Evolutionary conservation across 2,329 filamentous ascomycete genomes (phyloP), one percentile per base, ranked within the genome.

Genomic region (Blumeriella jaapii): DNA sequence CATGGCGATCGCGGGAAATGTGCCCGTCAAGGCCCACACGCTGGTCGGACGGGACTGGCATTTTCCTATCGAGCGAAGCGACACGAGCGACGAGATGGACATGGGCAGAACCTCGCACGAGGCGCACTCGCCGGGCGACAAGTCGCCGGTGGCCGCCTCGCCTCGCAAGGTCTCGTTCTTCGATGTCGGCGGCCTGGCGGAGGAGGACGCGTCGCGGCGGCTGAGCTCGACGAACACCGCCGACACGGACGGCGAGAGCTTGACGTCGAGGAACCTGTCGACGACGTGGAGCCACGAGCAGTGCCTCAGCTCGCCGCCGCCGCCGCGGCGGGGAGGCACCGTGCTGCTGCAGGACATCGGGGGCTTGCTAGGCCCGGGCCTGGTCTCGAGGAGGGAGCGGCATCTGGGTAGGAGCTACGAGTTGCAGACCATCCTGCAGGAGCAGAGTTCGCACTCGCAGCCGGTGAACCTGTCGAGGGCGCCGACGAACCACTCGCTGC

Each of bases 151-250:
- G 7, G 48, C 54, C n/a, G 65, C 65, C 1, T 67, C 72, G 4
- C n/a, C n/a, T n/a, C 64, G 70, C 4, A 66, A 69, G 29, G 73
- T 91, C 4, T 84, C 82, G 0, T 89, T 94, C 56, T 86, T 89
- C 49, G 87, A 94, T 47, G 78, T 86, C 1, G 85, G 85, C 14
- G 83, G 82, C 0, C 61, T 93, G 0, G 61, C 93, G 0, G 74
- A 78, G 4, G 66, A 65, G 12, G 67, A 67, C 19, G 35, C 31
- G 15, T 41, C 46, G 1, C 24, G 49, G 13, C 34, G 47, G 36
- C 33, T 42, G 2, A 52, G 51, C 30, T 49, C 48, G 1, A 44
- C 39, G 1, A 39, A 40, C 24, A 51, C 51, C 2, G 44, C 41
- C 4, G 47, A 54, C 36, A 51, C 52, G 2, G 52, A 53, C 35